Conservation (phyloP, 345 rosid species). For the Citrus medica region DNA sequence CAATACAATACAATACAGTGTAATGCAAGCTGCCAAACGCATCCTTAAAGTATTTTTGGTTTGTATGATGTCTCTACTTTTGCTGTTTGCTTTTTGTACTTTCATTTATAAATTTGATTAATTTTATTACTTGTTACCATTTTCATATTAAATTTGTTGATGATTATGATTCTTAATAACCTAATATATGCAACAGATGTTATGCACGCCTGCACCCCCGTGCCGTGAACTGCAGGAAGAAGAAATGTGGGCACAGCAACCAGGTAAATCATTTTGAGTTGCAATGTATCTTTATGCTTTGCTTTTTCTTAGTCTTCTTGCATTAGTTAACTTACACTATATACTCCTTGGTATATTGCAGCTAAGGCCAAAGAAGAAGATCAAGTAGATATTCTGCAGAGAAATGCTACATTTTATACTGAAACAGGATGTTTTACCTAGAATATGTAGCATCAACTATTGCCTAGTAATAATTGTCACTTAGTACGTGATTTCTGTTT, state of each 20-base stretch:
- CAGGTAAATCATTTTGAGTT: conserved; percentile 45
- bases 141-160: neutral
- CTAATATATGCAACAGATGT: conserved; percentile 41
- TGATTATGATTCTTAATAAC: neutral
- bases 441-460: neutral
- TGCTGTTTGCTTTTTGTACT: neutral
- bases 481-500: neutral
- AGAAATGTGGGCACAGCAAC: conserved; percentile 99
- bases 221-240: conserved; percentile 98
- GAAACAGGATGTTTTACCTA: neutral
- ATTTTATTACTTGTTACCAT: neutral
- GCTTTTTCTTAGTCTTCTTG: neutral
- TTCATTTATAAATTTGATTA: neutral
- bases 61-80: too few relatives aligned
- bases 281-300: neutral
- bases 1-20: too few relatives aligned
- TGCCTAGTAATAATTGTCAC: neutral
- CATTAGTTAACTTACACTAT: neutral
- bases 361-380: conserved; percentile 91
- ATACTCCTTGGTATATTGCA: conserved; percentile 27
- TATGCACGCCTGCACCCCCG: conserved; percentile 96
- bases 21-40: too few relatives aligned
- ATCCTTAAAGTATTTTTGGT: neutral
- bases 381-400: conserved; percentile 35
- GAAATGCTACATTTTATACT: neutral